A percentile compares a stretch with the other conserved stretches of the same genome.
Conservation (phyloP, 169 alveolate genomes). For the Eimeria necatrix region DNA sequence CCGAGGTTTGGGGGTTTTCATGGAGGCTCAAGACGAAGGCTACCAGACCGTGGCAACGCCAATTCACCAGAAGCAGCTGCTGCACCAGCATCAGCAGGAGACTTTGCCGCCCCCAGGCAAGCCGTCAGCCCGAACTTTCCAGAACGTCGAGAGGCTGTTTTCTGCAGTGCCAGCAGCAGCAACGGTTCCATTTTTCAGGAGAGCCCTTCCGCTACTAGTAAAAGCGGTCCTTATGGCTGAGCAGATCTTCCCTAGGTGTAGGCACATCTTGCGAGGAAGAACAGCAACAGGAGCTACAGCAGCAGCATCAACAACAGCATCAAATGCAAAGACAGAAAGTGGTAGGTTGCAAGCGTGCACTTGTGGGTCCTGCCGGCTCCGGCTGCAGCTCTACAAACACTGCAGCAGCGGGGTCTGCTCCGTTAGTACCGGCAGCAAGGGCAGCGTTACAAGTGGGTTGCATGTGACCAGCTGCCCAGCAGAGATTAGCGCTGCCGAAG, state of each 20-base stretch:
- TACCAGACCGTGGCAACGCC: not conserved
- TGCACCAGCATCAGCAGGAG: not conserved
- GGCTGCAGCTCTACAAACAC: slow-evolving; percentile 27
- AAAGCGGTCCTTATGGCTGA: not conserved
- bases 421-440: not conserved
- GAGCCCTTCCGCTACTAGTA: slow-evolving; percentile 6
- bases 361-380: slow-evolving; percentile 23
- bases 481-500: slow-evolving; percentile 66
- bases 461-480: slow-evolving; percentile 28
- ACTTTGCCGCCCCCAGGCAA: not conserved
- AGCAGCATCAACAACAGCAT: not conserved
- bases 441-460: not conserved
- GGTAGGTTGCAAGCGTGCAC: not conserved
- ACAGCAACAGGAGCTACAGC: not conserved
- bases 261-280: not conserved
- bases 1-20: not conserved
- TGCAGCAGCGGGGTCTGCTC: slow-evolving; percentile 35
- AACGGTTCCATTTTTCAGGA: not conserved
- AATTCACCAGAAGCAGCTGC: not conserved
- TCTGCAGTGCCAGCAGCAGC: slow-evolving; percentile 11
- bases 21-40: not conserved
- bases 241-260: not conserved
- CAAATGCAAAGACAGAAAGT: not conserved
- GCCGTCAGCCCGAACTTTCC: not conserved
- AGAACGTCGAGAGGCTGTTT: not conserved